Percentiles rank a stretch among this genome's conserved stretches.
These are phyloP conservation scores for Aspergillus pseudoglaucus DNA, from an alignment of 2,329 filamentous ascomycete genomes.

Conservation along the genomic window DNA sequence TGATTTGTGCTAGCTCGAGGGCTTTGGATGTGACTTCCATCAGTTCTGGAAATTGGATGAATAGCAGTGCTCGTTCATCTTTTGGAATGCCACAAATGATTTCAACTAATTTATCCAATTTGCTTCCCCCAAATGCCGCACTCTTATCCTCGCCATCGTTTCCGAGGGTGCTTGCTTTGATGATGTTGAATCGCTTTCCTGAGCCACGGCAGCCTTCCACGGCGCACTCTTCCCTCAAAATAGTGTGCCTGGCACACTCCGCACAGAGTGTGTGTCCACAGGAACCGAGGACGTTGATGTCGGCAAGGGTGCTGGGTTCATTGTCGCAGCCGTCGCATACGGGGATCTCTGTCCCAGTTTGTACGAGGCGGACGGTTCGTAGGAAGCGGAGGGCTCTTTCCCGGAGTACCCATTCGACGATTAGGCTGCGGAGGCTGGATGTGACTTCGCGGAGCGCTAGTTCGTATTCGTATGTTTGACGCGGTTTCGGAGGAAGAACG, in stretches of 20 bases:
- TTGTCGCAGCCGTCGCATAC: conserved; percentile 30
- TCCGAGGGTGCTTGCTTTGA: conserved; percentile 33
- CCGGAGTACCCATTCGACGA: conserved; percentile 17
- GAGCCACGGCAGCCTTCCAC: conserved; percentile 36
- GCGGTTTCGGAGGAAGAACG: conserved; percentile 9
- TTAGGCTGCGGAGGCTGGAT: conserved; percentile 12
- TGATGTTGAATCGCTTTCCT: conserved; percentile 34
- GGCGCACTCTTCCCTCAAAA: conserved; percentile 30
- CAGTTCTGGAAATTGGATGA: conserved; percentile 48
- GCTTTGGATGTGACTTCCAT: conserved; percentile 31
- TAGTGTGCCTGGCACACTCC: conserved; percentile 26
- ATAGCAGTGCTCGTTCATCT: conserved; percentile 50
- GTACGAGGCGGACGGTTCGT: conserved; percentile 13
- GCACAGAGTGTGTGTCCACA: conserved; percentile 51
- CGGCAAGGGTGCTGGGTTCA: conserved; percentile 17
- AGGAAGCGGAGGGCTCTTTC: conserved; percentile 20
- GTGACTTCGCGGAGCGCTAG: conserved; percentile 14
- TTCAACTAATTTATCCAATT: conserved; percentile 41
- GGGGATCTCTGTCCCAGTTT: conserved; percentile 7
- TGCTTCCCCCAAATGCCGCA: conserved; percentile 37
- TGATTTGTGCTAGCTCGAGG: conserved; percentile 21
- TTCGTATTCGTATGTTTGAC: conserved; percentile 10
- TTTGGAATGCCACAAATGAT: conserved; percentile 37
- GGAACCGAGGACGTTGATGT: conserved; percentile 37
- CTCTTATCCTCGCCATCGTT: conserved; percentile 17